These are phyloP conservation scores for Phialophora chinensis DNA, from an alignment of 2,329 filamentous ascomycete species.

Conservation along the genomic window DNA sequence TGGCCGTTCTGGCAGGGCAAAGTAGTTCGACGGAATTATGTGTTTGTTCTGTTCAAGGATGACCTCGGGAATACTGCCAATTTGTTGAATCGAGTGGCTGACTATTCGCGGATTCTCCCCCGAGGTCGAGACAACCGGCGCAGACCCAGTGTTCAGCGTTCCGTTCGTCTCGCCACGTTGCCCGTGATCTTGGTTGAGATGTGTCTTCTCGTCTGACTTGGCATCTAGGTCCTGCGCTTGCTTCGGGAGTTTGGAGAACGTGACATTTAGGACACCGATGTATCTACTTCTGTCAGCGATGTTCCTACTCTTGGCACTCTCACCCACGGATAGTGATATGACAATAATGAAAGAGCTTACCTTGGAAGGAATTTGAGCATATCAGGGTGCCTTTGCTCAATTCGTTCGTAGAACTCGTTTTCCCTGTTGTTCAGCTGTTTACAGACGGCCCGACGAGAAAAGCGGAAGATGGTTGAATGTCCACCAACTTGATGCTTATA, in stretches of 20 bases:
- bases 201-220: slow-evolving; percentile 8
- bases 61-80: slow-evolving; percentile 80
- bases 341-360: slow-evolving; percentile 40
- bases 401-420: slow-evolving; percentile 97
- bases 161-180: slow-evolving; percentile 8
- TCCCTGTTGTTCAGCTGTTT: slow-evolving; percentile 98
- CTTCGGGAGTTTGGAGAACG: slow-evolving; percentile 82
- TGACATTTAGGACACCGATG: slow-evolving; percentile 95
- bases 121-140: slow-evolving; percentile 14
- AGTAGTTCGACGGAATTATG: slow-evolving; percentile 84
- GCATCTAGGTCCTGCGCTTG: slow-evolving; percentile 46
- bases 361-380: slow-evolving; percentile 89
- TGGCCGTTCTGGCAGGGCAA: slow-evolving; percentile 65
- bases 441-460: slow-evolving; percentile 92
- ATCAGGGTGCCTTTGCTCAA: slow-evolving; percentile 88
- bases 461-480: slow-evolving; percentile 94
- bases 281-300: slow-evolving; percentile 55
- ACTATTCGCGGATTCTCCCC: slow-evolving; percentile 59
- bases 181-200: background rate
- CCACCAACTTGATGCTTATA: slow-evolving; percentile 98
- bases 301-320: background rate
- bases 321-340: background rate
- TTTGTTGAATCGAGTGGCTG: slow-evolving; percentile 74
- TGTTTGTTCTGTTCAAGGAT: slow-evolving; percentile 94
- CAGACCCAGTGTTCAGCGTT: slow-evolving; percentile 2